Base-by-base conservation (phyloP, 495 filamentous ascomycete genomes). In the Xylaria bambusicola region DNA sequence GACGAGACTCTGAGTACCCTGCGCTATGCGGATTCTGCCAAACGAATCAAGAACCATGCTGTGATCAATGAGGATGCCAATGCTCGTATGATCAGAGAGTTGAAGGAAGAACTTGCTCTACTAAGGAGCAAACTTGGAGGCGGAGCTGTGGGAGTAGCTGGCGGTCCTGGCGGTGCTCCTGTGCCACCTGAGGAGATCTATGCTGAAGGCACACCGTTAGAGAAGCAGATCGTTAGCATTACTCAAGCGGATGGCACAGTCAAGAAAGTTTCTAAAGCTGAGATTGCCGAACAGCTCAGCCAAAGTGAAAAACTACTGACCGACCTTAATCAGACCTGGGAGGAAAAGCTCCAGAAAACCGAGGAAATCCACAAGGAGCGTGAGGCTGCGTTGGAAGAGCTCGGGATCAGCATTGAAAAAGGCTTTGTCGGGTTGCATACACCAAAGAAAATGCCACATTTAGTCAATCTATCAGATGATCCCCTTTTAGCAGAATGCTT, bases 1-100 rank as follows among this genome's bases (percentile, higher is more conserved):
- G 94, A 99, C 64, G 94, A 99, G 72, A 98, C 94, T 12, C 80
- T 99, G 6, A 91, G 92, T 71, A 99, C 94, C 10, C 79, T 99
- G 10, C 86, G 94, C 58, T 99, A 99, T 76, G 94, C 94, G 45
- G 94, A 99, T 71, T 96, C 91, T 6, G 94, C 94, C 21, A 99
- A 99, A 75, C 85, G 94, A 63, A 99, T 99, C 80, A 98, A 98
- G 90, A 98, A 99, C 76, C 95, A 99, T 71, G 94, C 94, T 36
- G 95, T 99, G 26, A 89, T 99, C 71, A 99, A 99, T 77, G 94
- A 99, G 70, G 94, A 98, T 77, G 92, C 94, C 41, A 99, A 99
- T 70, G 94, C 94, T 60, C 86, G 93, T 57, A 99, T 99, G 94
- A 98, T 99, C 58, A 83, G 94, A 66, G 94, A 99, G 66, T 76